Base-by-base conservation (phyloP, 805 yeast species). In the Candida arabinofermentans region DNA sequence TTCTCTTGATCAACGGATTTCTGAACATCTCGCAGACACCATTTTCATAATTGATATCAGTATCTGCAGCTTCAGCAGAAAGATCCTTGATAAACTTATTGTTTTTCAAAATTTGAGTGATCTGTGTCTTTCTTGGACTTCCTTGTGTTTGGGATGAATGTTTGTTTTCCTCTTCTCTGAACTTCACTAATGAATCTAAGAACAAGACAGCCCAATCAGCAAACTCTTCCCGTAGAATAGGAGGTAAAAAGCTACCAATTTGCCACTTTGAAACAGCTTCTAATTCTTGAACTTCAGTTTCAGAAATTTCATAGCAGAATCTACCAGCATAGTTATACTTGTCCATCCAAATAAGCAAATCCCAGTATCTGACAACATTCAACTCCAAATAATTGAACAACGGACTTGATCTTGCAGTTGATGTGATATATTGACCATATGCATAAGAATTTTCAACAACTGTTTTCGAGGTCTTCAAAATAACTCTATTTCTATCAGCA, bases 321-420 rank as follows among this genome's bases (percentile, higher is more conserved):
- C 80, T 61, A 6, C 99, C 99, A 33, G 95, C 85, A 61, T 72
- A 89, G 57, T 93, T 93, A 54, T 77, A 78, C 51, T 83, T 81
- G 59, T 93, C 96, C 95, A 91, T 86, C 98, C 97, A 95, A 2
- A 93, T 66, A 48, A 93, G 66, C n/a, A 83, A 56, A 59, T 93
- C 97, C 99, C 99, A 93, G 57, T 86, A 89, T 54, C 79, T 80
- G 10, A 70, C 73, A 32, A 91, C 82, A 17, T 68, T 65, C 49
- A 93, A 64, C 51, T 90, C 97, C 50, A 93, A 66, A 59, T 80
- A 89, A 50, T 83, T 79, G 66, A 93, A 93, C 49, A 89, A 63
- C 0, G 95, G 91, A 51, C 81, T 85, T 0, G 88, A 71, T 54
- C 96, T 71, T 3, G 87, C 79, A 2, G 95, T 80, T 49, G 84